A percentile compares a stretch with the other conserved stretches of the same genome.
phyloP scores from a whole-genome alignment of 805 yeast genomes.

The Hanseniaspora thailandica region DNA sequence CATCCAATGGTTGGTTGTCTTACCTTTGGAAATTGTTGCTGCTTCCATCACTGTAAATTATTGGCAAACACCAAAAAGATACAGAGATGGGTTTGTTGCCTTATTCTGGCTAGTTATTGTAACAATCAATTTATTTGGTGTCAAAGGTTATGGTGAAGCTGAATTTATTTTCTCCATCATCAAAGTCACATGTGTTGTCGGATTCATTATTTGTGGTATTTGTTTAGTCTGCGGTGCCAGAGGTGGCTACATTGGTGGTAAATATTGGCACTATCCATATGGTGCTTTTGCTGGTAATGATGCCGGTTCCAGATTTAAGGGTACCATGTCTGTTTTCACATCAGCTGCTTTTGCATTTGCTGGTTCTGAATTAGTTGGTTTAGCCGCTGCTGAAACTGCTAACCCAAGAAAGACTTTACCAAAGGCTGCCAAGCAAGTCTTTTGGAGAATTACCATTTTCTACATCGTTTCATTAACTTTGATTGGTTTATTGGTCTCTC shows the following conservation, averaged over 20 bases:
- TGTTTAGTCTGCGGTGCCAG: constrained; percentile 36
- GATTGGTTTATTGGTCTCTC: constrained; percentile 63
- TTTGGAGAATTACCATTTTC: constrained; percentile 68
- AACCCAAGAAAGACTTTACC: constrained; percentile 61
- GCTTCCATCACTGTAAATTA: constrained; percentile 42
- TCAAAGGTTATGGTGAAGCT: constrained; percentile 43
- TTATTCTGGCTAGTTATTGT: constrained; percentile 39
- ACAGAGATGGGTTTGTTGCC: constrained; percentile 40
- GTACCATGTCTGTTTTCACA: constrained; percentile 57
- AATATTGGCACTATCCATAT: constrained; percentile 38
- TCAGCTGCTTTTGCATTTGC: constrained; percentile 69
- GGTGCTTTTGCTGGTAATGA: constrained; percentile 39
- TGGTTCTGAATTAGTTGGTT: constrained; percentile 62
- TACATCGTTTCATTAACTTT: constrained; percentile 49
- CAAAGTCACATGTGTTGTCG: constrained; percentile 39
- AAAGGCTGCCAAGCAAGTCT: constrained; percentile 66
- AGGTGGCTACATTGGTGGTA: constrained; percentile 39
- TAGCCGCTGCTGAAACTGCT: constrained; percentile 66
- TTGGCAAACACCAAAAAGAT: constrained; percentile 37
- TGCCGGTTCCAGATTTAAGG: constrained; percentile 37
- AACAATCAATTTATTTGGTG: constrained; percentile 42
- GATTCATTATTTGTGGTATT: constrained; percentile 43
- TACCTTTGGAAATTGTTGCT: constrained; percentile 43
- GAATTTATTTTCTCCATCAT: constrained; percentile 40
- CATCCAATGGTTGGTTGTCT: constrained; percentile 39